phyloP scores from a whole-genome alignment of 176 grass and related monocot species.

The Carex kokanica region DNA sequence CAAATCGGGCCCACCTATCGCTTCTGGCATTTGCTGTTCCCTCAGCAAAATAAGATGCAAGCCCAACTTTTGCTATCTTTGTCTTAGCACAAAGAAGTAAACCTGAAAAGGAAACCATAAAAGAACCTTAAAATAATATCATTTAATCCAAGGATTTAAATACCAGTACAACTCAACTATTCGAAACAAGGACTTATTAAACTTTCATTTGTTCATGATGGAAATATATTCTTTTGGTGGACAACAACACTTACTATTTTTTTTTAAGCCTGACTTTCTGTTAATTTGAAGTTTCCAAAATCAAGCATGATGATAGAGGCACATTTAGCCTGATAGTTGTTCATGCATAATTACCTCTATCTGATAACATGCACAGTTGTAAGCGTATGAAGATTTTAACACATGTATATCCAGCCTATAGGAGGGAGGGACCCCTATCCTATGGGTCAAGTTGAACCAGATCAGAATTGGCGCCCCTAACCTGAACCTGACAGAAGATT shows the following conservation, averaged over 20 bases:
- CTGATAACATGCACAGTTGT: not conserved
- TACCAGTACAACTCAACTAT: not conserved
- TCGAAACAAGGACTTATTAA: not conserved
- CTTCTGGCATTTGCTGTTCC: constrained; percentile 46
- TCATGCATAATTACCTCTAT: not conserved
- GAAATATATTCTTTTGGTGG: not conserved
- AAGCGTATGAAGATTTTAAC: not conserved
- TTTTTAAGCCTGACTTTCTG: not conserved
- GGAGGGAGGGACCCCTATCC: not conserved
- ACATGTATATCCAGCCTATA: not conserved
- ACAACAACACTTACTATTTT: not conserved
- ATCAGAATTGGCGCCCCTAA: not conserved
- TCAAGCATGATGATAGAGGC: not conserved
- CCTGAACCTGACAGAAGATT: not conserved
- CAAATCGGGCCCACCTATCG: constrained; percentile 38
- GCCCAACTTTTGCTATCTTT: constrained; percentile 68
- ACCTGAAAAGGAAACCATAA: constrained; percentile 41
- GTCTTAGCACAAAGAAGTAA: constrained; percentile 93
- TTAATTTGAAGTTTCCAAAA: not conserved
- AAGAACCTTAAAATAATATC: constrained; percentile 14
- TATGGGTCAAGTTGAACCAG: not conserved
- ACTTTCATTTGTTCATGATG: not conserved
- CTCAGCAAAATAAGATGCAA: constrained; percentile 87
- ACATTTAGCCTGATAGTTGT: not conserved
- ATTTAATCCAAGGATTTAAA: not conserved